These are phyloP conservation scores for Trichoderma sp. DNA, from an alignment of 2,329 filamentous ascomycete species.

Conservation along the genomic window DNA sequence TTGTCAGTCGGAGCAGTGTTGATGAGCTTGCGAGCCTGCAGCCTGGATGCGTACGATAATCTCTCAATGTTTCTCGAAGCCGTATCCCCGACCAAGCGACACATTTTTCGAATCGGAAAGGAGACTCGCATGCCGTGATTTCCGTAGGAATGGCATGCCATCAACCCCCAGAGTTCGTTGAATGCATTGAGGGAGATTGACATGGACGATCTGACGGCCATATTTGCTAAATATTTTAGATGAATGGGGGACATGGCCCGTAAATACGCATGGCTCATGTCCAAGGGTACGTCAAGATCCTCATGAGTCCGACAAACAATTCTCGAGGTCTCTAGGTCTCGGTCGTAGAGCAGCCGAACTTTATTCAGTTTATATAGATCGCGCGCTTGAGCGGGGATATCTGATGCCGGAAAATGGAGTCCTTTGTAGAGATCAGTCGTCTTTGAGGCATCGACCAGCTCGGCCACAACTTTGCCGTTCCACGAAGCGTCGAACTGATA, in stretches of 20 bases:
- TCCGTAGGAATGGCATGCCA: slow-evolving; percentile 82
- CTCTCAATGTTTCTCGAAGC: slow-evolving; percentile 85
- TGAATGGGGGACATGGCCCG: slow-evolving; percentile 90
- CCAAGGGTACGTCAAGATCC: slow-evolving; percentile 71
- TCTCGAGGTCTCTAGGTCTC: slow-evolving; percentile 74
- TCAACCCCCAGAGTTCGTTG: slow-evolving; percentile 80
- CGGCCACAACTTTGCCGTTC: slow-evolving; percentile 84
- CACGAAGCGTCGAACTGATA: slow-evolving; percentile 83
- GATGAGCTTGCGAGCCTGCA: slow-evolving; percentile 84
- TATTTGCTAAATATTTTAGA: slow-evolving; percentile 81
- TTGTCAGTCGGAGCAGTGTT: slow-evolving; percentile 77
- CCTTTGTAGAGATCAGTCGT: slow-evolving; percentile 85
- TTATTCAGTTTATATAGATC: slow-evolving; percentile 91
- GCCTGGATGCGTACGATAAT: slow-evolving; percentile 77
- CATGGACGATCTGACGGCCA: slow-evolving; percentile 92
- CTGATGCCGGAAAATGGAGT: slow-evolving; percentile 82
- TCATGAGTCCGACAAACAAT: slow-evolving; percentile 75
- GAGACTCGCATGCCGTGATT: slow-evolving; percentile 79
- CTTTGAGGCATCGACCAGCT: slow-evolving; percentile 75
- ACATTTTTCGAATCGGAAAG: slow-evolving; percentile 91
- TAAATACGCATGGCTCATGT: slow-evolving; percentile 81
- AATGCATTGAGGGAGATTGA: slow-evolving; percentile 90
- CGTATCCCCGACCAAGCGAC: slow-evolving; percentile 79
- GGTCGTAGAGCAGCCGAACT: slow-evolving; percentile 81
- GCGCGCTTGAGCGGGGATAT: slow-evolving; percentile 80